A percentile compares a stretch with the other conserved stretches of the same genome.
Evolutionary conservation across 1,139 yeast genomes (phyloP).

Genomic region (Saccharomyces hybrid): DNA sequence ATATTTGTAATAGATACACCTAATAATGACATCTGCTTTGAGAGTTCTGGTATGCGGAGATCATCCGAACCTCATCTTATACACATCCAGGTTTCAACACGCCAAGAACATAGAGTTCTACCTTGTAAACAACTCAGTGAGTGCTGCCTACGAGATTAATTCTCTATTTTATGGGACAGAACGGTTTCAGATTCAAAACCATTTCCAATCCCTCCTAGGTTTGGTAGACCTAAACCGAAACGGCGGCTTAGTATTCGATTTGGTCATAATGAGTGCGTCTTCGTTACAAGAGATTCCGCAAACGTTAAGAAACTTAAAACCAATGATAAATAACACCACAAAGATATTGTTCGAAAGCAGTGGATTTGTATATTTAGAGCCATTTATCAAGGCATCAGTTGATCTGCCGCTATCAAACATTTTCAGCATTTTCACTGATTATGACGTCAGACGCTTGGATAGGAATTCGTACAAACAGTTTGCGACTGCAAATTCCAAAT

Average conservation of each 20-base stretch:
- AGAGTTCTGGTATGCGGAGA: constrained; percentile 27
- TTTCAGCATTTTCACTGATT: constrained; percentile 56
- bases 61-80: constrained; percentile 26
- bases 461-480: constrained; percentile 29
- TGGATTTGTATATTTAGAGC: constrained; percentile 63
- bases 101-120: constrained; percentile 24
- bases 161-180: constrained; percentile 22
- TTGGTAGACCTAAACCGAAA: constrained; percentile 13
- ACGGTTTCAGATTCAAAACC: constrained; percentile 18
- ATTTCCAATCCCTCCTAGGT: constrained; percentile 18
- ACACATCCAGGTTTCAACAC: constrained; percentile 27
- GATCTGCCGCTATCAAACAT: constrained; percentile 34
- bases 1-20: background rate
- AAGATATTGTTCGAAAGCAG: constrained; percentile 57
- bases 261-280: constrained; percentile 39
- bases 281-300: constrained; percentile 42
- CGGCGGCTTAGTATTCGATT: constrained; percentile 36
- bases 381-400: constrained; percentile 42
- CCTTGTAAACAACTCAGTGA: constrained; percentile 23
- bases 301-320: constrained; percentile 32
- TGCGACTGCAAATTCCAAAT: constrained; percentile 8
- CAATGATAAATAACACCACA: constrained; percentile 36
- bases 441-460: constrained; percentile 45
- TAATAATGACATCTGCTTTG: constrained; percentile 4
- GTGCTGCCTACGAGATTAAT: constrained; percentile 16